These are phyloP conservation scores for Penicillium paxilli DNA, from an alignment of 495 filamentous ascomycete genomes.

Conservation along the genomic window DNA sequence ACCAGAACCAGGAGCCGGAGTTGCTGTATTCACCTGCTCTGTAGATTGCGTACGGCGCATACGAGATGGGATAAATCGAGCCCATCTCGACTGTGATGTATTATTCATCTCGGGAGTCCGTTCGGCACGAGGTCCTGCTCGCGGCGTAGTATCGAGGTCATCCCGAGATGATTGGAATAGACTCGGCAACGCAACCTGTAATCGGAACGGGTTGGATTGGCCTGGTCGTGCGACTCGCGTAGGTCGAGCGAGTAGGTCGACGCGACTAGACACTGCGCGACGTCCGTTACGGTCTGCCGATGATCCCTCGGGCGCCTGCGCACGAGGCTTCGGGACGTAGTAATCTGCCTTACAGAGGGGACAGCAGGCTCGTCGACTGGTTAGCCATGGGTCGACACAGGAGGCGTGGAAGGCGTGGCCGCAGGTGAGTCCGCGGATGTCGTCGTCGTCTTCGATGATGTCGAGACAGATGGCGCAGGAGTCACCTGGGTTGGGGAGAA, in stretches of 20 bases:
- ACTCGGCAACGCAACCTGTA: constrained; percentile 14
- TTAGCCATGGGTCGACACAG: constrained; percentile 96
- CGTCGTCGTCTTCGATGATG: constrained; percentile 88
- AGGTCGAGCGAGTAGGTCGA: constrained; percentile 19
- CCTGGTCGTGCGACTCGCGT: constrained; percentile 14
- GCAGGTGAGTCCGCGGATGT: constrained; percentile 89
- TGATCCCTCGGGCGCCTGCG: constrained; percentile 15
- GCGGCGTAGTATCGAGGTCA: not conserved
- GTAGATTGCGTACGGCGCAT: constrained; percentile 9
- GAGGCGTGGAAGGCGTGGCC: constrained; percentile 94
- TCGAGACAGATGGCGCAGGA: constrained; percentile 97
- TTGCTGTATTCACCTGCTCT: no score
- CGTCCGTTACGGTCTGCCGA: constrained; percentile 20
- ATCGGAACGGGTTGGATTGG: constrained; percentile 9
- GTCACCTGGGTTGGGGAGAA: constrained; percentile 85
- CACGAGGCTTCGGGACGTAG: constrained; percentile 83
- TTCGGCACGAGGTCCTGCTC: not conserved
- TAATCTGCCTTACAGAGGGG: constrained; percentile 97
- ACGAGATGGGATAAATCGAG: constrained; percentile 21
- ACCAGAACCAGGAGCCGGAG: not conserved
- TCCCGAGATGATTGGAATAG: constrained; percentile 16
- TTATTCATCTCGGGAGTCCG: not conserved
- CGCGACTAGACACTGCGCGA: constrained; percentile 4
- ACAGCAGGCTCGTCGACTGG: constrained; percentile 88
- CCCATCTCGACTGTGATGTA: constrained; percentile 9